Evolutionary conservation across 108 stramenopile genomes (phyloP).

Genomic region (Pseudonitzschia pungens): DNA sequence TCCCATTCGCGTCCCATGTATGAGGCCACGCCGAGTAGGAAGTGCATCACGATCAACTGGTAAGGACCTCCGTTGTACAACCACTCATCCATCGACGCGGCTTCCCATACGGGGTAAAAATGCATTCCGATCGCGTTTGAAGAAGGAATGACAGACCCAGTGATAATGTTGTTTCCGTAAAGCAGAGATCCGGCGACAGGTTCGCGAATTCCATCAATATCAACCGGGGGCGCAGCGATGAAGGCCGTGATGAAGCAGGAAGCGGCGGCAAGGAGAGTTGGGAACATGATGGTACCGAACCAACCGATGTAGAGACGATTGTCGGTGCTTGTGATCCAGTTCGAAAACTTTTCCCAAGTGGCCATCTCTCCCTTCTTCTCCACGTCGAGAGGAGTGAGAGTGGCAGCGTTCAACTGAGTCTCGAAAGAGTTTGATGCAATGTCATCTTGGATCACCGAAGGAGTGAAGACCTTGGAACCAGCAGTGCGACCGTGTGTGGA

Average conservation of each 20-base stretch:
- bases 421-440: not conserved
- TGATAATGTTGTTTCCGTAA: conserved; percentile 45
- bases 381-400: conserved; percentile 19
- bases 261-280: conserved; percentile 30
- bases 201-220: conserved; percentile 42
- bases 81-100: conserved; percentile 40
- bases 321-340: conserved; percentile 44
- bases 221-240: conserved; percentile 36
- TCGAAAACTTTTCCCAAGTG: conserved; percentile 34
- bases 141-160: conserved; percentile 34
- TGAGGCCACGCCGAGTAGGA: conserved; percentile 30
- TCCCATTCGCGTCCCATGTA: conserved; percentile 49
- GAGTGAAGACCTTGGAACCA: conserved; percentile 18
- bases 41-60: conserved; percentile 38
- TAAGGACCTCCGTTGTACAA: conserved; percentile 43
- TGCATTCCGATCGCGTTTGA: conserved; percentile 44
- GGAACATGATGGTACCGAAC: conserved; percentile 44
- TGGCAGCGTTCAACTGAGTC: conserved; percentile 21
- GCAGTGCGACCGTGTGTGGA: conserved; percentile 10
- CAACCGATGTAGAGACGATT: conserved; percentile 45
- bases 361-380: conserved; percentile 15
- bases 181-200: conserved; percentile 40
- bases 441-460: not conserved
- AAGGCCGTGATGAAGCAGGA: conserved; percentile 36
- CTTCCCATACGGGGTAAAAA: conserved; percentile 43